Evolutionary conservation across 805 yeast genomes (phyloP).

Genomic region (Candida andamanensis): DNA sequence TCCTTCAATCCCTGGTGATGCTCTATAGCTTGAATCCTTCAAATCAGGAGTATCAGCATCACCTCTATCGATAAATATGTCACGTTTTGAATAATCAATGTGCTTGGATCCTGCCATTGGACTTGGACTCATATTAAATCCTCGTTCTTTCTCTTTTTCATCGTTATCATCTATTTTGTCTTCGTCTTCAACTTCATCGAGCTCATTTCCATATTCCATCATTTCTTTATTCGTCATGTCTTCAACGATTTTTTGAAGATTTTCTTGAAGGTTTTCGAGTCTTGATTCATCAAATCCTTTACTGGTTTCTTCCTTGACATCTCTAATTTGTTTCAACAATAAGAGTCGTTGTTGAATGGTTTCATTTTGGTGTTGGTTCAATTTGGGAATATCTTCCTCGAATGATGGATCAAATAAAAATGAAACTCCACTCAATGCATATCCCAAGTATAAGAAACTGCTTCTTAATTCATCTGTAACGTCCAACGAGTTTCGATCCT

Average conservation of each 20-base stretch:
- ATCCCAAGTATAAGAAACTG: conserved; percentile 52
- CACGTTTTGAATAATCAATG: conserved; percentile 2
- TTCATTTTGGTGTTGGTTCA: conserved; percentile 24
- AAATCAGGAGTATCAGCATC: conserved; percentile 11
- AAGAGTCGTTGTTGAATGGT: conserved; percentile 31
- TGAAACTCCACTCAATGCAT: conserved; percentile 65
- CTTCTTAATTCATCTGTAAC: conserved; percentile 51
- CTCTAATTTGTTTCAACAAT: conserved; percentile 28
- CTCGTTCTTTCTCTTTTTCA: neutral
- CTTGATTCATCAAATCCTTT: conserved; percentile 18
- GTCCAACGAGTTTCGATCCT: conserved; percentile 18
- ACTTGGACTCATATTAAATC: neutral
- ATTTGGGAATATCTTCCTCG: conserved; percentile 41
- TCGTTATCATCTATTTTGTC: conserved; percentile 9
- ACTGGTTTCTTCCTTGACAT: conserved; percentile 14
- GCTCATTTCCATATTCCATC: conserved; percentile 14
- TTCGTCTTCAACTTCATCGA: conserved; percentile 13
- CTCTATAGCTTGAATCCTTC: conserved; percentile 36
- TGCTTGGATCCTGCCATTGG: conserved; percentile 2
- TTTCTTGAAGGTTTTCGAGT: conserved; percentile 26
- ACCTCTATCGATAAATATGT: conserved; percentile 8
- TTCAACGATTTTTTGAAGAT: conserved; percentile 28
- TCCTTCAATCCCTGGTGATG: conserved; percentile 42
- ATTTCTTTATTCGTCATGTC: conserved; percentile 21
- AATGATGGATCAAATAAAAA: conserved; percentile 69